Evolutionary conservation across 2,329 filamentous ascomycete species (phyloP).

Genomic region (Alternaria consortialis): DNA sequence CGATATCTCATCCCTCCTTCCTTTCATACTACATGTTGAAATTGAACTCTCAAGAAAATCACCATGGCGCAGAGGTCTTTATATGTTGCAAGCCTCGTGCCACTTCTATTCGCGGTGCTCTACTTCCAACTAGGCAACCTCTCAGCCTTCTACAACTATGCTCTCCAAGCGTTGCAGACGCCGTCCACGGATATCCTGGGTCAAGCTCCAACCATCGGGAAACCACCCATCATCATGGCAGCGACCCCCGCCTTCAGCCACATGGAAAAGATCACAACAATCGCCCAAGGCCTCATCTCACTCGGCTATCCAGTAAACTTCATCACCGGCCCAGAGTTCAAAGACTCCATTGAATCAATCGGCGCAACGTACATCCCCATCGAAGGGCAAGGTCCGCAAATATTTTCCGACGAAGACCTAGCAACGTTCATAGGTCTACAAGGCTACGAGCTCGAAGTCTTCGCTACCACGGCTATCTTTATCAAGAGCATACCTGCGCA

Average conservation of each 20-base stretch:
- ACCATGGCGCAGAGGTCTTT: neutral
- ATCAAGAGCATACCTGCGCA: conserved; percentile 45
- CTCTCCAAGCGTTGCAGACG: neutral
- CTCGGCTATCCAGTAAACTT: conserved; percentile 56
- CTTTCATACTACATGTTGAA: neutral
- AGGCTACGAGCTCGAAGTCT: conserved; percentile 39
- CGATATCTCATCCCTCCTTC: neutral
- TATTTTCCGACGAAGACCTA: conserved; percentile 21
- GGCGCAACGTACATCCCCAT: conserved; percentile 15
- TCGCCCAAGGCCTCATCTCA: conserved; percentile 50
- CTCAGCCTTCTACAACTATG: neutral
- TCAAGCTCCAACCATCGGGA: neutral
- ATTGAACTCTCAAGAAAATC: neutral
- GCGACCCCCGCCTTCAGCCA: conserved; percentile 29
- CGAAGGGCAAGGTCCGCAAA: conserved; percentile 18
- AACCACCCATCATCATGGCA: conserved; percentile 32
- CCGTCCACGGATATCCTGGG: neutral
- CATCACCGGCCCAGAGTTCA: conserved; percentile 51
- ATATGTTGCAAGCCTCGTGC: neutral
- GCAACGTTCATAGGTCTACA: conserved; percentile 36
- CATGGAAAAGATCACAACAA: conserved; percentile 33
- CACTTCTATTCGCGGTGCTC: neutral
- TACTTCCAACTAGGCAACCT: conserved; percentile 3
- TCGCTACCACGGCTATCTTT: conserved; percentile 49
- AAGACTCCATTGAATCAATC: conserved; percentile 39